These are phyloP conservation scores for Pachysolen tannophilus DNA, from an alignment of 805 yeast species.

Conservation along the genomic window DNA sequence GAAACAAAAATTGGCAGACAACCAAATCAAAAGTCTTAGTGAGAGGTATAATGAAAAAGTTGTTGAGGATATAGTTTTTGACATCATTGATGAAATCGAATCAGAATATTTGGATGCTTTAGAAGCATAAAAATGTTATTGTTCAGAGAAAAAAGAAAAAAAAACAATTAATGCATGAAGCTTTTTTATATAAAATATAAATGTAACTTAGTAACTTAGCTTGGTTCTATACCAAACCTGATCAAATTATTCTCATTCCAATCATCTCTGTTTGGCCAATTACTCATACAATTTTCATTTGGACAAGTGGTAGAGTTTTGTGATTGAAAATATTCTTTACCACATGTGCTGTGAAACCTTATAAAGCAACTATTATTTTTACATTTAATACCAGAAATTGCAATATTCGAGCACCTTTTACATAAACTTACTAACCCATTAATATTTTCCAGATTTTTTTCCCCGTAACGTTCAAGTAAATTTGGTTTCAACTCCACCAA, in stretches of 20 bases:
- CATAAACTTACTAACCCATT: conserved; percentile 37
- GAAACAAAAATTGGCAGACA: conserved; percentile 15
- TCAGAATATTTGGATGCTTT: conserved; percentile 44
- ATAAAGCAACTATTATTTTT: conserved; percentile 24
- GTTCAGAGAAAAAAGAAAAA: conserved; percentile 6
- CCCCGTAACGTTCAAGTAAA: conserved; percentile 36
- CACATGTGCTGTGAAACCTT: conserved; percentile 32
- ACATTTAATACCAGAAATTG: conserved; percentile 44
- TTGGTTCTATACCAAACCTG: too few species aligned
- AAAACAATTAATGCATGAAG: conserved; percentile 13
- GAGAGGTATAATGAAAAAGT: conserved; percentile 61
- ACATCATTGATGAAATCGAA: conserved; percentile 77
- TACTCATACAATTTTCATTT: conserved; percentile 16
- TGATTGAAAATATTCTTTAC: conserved; percentile 19
- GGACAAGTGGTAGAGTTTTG: conserved; percentile 26
- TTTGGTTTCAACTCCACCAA: conserved; percentile 40
- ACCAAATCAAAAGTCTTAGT: conserved; percentile 40
- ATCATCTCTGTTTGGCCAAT: conserved; percentile 24
- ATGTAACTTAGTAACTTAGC: conserved; percentile 15
- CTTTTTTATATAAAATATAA: conserved; percentile 25
- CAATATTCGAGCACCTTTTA: conserved; percentile 41
- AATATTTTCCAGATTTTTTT: conserved; percentile 19
- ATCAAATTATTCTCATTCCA: conserved; percentile 17
- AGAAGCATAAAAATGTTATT: conserved; percentile 19
- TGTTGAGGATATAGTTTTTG: conserved; percentile 78